Evolutionary conservation across 176 grass and related monocot genomes (phyloP), one percentile per base, ranked within the genome.

Genomic region (Cymbopogon citratus): DNA sequence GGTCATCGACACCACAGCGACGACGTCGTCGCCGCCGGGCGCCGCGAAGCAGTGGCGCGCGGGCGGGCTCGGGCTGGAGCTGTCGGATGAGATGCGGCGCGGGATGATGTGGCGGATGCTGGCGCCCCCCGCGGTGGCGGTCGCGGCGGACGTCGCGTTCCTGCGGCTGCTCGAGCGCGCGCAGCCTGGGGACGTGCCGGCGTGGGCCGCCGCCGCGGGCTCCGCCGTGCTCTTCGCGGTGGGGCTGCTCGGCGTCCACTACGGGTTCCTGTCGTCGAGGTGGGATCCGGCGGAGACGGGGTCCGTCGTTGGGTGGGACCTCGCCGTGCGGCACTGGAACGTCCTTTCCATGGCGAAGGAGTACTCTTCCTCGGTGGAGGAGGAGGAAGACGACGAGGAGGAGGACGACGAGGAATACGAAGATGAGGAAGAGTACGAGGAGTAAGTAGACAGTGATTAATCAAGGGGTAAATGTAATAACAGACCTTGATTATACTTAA

Each of bases 241-340:
- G 6, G 88, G 79, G 23, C 13, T 86, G n/a, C 27, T 90, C 36
- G 79, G 83, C 0, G 81, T 71, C 38, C 88, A 90, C 66, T 90
- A 90, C 61, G 84, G 79, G 39, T 90, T 90, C 84, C 57, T 90
- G 45, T 90, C 83, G 23, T 86, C 83, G 68, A 86, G 88, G 59
- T 90, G 88, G 88, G 74, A 79, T 1, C 38, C 46, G 9, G 23
- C 27, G 39, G 84, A 83, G 79, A 49, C 8, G n/a, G 83, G 73
- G 24, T 90, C 73, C 15, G 0, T 78, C 38, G 11, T 86, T 10
- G 83, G 88, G 8, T 90, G 88, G 88, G 79, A 90, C 29, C 88
- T 90, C 66, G 61, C 79, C 24, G 84, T 68, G 49, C 74, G 39
- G 29, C 88, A 83, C 74, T 86, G 74, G 83, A 69, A 48, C 38